Conservation (phyloP, 345 rosid species). For the Salix suchowensis region DNA sequence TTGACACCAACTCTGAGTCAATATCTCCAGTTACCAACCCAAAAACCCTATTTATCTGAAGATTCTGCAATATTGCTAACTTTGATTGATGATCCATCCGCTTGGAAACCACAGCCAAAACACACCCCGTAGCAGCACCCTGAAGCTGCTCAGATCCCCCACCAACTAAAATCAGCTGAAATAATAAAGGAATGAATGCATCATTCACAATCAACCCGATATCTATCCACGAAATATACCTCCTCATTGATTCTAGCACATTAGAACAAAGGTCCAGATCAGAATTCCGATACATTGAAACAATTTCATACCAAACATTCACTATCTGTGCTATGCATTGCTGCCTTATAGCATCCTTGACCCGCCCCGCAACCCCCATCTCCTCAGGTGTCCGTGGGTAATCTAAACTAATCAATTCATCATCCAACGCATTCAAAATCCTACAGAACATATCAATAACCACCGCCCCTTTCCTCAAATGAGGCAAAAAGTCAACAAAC, state of each 20-base stretch:
- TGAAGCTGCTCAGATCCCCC: conserved; percentile 61
- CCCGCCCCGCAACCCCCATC: conserved; percentile 55
- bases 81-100: conserved; percentile 79
- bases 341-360: conserved; percentile 95
- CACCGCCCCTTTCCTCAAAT: conserved; percentile 52
- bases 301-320: conserved; percentile 76
- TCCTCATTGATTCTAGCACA: conserved; percentile 73
- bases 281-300: conserved; percentile 52
- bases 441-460: conserved; percentile 95
- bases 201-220: conserved; percentile 76
- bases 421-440: conserved; percentile 80
- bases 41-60: conserved; percentile 63
- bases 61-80: conserved; percentile 60
- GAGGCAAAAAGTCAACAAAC: conserved; percentile 66
- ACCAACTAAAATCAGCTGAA: conserved; percentile 67
- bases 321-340: conserved; percentile 90
- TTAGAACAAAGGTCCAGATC: conserved; percentile 62
- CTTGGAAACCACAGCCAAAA: conserved; percentile 80
- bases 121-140: conserved; percentile 80
- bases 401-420: conserved; percentile 88
- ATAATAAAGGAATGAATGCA: conserved; percentile 62
- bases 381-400: conserved; percentile 67
- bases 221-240: conserved; percentile 93
- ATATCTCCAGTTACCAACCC: conserved; percentile 52
- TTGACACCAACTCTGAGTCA: conserved; percentile 62